These are phyloP conservation scores for Fusarium equiseti DNA, from an alignment of 2,329 filamentous ascomycete species.

Conservation along the genomic window DNA sequence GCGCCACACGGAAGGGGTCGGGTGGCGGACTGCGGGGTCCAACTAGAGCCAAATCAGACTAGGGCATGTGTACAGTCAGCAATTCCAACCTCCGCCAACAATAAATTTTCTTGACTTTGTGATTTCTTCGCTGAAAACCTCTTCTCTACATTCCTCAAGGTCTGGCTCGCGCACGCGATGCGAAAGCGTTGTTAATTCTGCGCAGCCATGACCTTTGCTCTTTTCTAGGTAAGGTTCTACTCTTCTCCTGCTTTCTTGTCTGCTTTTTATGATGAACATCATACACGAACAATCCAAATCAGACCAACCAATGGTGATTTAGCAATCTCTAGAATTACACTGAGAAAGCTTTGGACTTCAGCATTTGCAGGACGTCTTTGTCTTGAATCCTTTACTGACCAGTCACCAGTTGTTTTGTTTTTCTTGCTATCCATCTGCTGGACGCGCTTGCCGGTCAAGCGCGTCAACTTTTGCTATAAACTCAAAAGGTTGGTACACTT, in stretches of 20 bases:
- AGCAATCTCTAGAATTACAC: constrained; percentile 64
- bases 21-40: constrained; percentile 43
- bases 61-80: constrained; percentile 45
- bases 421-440: constrained; percentile 13
- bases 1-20: constrained; percentile 51
- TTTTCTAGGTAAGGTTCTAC: constrained; percentile 42
- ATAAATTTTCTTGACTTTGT: constrained; percentile 44
- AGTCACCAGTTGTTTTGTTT: constrained; percentile 9
- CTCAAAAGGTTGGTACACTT: constrained; percentile 61
- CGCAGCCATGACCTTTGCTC: constrained; percentile 25
- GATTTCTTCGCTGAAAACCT: constrained; percentile 25
- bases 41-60: constrained; percentile 36
- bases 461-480: constrained; percentile 16
- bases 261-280: constrained; percentile 52
- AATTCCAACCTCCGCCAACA: constrained; percentile 41
- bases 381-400: constrained; percentile 33
- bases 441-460: constrained; percentile 14
- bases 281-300: constrained; percentile 72
- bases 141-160: constrained; percentile 41
- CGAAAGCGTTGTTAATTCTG: constrained; percentile 40
- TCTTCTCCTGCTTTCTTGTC: constrained; percentile 1
- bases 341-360: constrained; percentile 60
- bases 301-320: constrained; percentile 69
- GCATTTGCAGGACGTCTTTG: constrained; percentile 22
- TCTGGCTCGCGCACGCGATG: constrained; percentile 38